Evolutionary conservation across 1,284 basidiomycete genomes (phyloP), one percentile per base, ranked within the genome.

Genomic region (Waitea zeae): DNA sequence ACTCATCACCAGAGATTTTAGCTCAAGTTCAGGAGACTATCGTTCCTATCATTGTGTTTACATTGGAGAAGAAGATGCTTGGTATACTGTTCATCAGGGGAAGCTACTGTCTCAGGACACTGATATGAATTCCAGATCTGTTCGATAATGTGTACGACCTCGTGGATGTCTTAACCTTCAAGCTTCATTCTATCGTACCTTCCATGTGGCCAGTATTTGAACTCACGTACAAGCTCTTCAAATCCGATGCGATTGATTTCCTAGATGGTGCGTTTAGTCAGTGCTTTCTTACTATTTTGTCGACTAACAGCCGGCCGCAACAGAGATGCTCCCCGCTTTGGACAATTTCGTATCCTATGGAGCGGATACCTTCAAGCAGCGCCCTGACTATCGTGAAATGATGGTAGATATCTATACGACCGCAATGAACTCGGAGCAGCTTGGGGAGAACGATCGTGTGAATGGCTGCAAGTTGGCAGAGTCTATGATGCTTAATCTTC

Each of bases 331-430:
- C 30, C 81, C 84, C 5, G 76, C 81, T 3, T 57, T 93, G 37
- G 86, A 90, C 60, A 93, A 93, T 61, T 86, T 88, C 52, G 64
- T 93, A 35, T 84, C 81, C 11, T 92, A 77, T 49, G 88, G 88
- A 7, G 63, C 70, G 13, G 80, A 87, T 11, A 58, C 73, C 11
- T 77, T 93, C 54, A 75, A 77, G 46, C 49, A 66, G 20, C 74
- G 72, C 34, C 53, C 68, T 1, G 80, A 87, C 44, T 89, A 92
- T 56, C 69, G 75, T 47, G 65, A 72, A 44, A 87, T 87, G 72
- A 55, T 82, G 19, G 56, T 90, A 36, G 87, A 93, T 47, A 84
- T 93, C 47, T 92, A 83, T 50, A 67, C 70, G 29, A 83, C 75
- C 1, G 65, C 77, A 5, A 74, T 90, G 53, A 71, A 64, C 1